These are phyloP conservation scores for Apodospora peruviana DNA, from an alignment of 495 filamentous ascomycete species.

Conservation along the genomic window DNA sequence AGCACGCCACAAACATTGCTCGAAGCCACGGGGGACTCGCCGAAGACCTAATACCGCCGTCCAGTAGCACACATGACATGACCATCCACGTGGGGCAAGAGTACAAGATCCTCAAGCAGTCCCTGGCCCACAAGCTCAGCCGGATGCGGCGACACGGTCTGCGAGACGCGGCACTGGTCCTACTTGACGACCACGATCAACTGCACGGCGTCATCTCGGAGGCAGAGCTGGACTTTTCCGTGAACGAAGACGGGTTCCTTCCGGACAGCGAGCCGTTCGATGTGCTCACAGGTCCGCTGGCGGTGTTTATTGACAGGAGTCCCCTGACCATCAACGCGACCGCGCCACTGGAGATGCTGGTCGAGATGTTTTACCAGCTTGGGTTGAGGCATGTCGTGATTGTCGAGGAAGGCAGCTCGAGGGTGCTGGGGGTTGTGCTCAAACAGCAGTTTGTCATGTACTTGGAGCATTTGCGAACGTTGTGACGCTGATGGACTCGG, in stretches of 20 bases:
- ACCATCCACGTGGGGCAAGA: slow-evolving; percentile 41
- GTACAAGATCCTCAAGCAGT: slow-evolving; percentile 36
- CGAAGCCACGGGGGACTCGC: slow-evolving; percentile 9
- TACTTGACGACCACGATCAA: slow-evolving; percentile 42
- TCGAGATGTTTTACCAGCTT: slow-evolving; percentile 55
- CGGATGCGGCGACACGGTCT: slow-evolving; percentile 44
- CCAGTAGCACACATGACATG: slow-evolving; percentile 52
- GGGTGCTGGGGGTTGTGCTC: slow-evolving; percentile 36
- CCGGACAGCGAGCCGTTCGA: slow-evolving; percentile 28
- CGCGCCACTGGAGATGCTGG: slow-evolving; percentile 52
- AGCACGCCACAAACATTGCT: slow-evolving; percentile 24
- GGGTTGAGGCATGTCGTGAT: slow-evolving; percentile 49
- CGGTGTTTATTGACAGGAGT: slow-evolving; percentile 48
- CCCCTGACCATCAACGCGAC: slow-evolving; percentile 45
- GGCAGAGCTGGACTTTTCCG: slow-evolving; percentile 50
- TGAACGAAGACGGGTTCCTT: slow-evolving; percentile 17
- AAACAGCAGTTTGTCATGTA: slow-evolving; percentile 34
- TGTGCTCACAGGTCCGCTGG: slow-evolving; percentile 37
- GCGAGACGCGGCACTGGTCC: slow-evolving; percentile 51
- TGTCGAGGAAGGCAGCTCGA: slow-evolving; percentile 38
- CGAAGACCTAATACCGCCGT: slow-evolving; percentile 46
- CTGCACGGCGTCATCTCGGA: slow-evolving; percentile 52
- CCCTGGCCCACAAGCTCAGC: slow-evolving; percentile 40
- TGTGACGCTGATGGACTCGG: background rate
- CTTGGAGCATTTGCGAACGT: slow-evolving; percentile 20